Percentiles rank a stretch among this genome's conserved stretches.
Conservation (phyloP, 164 flowering plant genomes). For the Sextonia rubra region DNA sequence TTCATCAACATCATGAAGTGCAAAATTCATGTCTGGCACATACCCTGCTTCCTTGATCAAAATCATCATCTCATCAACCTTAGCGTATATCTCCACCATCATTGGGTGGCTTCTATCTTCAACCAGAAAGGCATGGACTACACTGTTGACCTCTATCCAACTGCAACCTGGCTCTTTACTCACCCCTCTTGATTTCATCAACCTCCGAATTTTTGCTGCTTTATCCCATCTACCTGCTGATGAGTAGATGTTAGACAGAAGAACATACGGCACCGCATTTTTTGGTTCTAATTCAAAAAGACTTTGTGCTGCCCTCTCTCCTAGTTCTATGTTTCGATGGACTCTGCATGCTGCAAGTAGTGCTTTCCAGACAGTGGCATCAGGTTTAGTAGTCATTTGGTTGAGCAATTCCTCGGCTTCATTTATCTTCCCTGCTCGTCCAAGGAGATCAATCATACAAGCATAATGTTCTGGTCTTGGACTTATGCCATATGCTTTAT, state of each 20-base stretch:
- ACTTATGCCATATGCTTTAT: constrained; percentile 22
- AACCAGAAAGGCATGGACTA: constrained; percentile 22
- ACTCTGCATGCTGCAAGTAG: constrained; percentile 50
- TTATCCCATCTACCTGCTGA: constrained; percentile 41
- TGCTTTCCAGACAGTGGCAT: constrained; percentile 35
- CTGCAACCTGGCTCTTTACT: constrained; percentile 37
- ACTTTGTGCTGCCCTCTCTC: constrained; percentile 30
- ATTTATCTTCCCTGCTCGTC: constrained; percentile 41
- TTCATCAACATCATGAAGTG: constrained; percentile 72
- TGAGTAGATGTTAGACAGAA: constrained; percentile 42
- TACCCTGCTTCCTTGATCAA: constrained; percentile 74
- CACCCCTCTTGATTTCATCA: constrained; percentile 29
- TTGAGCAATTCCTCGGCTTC: constrained; percentile 51
- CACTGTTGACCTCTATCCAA: constrained; percentile 67
- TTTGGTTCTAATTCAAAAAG: constrained; percentile 33
- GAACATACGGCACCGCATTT: constrained; percentile 32
- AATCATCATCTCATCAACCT: constrained; percentile 54
- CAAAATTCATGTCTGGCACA: constrained; percentile 63
- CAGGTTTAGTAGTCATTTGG: constrained; percentile 29
- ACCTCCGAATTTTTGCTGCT: constrained; percentile 26
- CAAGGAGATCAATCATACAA: constrained; percentile 60
- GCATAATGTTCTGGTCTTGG: constrained; percentile 51
- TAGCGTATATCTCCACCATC: constrained; percentile 49
- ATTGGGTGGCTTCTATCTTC: constrained; percentile 67
- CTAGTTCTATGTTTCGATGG: constrained; percentile 43